Percentiles rank a stretch among this genome's conserved stretches.
phyloP scores from a whole-genome alignment of 148 eudicot genomes.

The Pouteria glomerata region DNA sequence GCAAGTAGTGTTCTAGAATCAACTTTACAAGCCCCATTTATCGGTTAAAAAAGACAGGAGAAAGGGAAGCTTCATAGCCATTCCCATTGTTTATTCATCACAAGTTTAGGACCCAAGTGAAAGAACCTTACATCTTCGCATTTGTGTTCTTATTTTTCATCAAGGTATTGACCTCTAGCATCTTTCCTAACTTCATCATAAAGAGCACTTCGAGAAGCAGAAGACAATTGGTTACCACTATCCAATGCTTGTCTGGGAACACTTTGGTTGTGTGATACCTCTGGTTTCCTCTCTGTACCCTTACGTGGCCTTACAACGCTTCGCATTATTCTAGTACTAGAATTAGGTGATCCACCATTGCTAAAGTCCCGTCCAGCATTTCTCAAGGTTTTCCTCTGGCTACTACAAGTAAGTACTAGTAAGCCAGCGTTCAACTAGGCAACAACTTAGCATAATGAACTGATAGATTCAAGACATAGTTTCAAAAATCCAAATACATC shows the following conservation, averaged over 20 bases:
- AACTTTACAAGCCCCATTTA: background rate
- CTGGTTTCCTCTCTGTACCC: constrained; percentile 52
- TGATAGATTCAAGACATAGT: no score
- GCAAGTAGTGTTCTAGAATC: background rate
- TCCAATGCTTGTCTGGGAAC: constrained; percentile 38
- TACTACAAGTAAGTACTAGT: constrained; percentile 29
- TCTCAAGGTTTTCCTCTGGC: constrained; percentile 29
- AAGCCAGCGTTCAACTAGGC: constrained; percentile 18
- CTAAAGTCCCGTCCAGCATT: constrained; percentile 54
- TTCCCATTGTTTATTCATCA: no score
- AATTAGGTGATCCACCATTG: constrained; percentile 26
- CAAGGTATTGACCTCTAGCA: constrained; percentile 31
- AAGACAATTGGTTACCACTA: constrained; percentile 39
- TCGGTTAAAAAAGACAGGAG: background rate
- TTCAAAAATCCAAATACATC: no score
- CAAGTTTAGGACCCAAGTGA: no score
- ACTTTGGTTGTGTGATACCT: constrained; percentile 28
- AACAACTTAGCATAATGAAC: background rate
- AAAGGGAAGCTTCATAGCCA: no score
- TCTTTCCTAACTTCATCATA: constrained; percentile 53
- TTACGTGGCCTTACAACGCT: constrained; percentile 68
- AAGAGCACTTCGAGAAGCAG: constrained; percentile 47
- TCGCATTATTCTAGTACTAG: constrained; percentile 43
- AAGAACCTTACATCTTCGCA: constrained; percentile 35
- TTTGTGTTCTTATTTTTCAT: constrained; percentile 32